Evolutionary conservation across 306 rosid species (phyloP), one percentile per base, ranked within the genome.

Genomic region (Mimosa pudica): DNA sequence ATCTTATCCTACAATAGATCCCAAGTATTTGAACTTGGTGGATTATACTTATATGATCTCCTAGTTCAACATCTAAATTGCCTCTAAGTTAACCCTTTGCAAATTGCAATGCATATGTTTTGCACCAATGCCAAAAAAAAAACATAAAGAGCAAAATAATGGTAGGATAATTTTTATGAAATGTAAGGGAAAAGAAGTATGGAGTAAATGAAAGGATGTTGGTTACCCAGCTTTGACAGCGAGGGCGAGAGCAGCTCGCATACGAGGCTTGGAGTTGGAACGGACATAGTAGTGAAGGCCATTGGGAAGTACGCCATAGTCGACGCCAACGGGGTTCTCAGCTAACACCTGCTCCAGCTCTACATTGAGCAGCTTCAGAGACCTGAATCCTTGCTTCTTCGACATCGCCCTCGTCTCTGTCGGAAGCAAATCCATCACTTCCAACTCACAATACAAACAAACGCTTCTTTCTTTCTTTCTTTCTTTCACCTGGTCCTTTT

Each of bases 181-280:
- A 36, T 10, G 16, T 36, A 24, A 48, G 65, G 55, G 35, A 58
- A 64, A 47, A 78, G 30, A 24, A 24, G 30, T 24, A 24, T 24
- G 30, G 30, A 24, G 30, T 24, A 24, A 24, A 24, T 24, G 30
- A 24, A 24, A 24, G 30, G 30, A 24, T 24, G 38, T 10, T 65
- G 58, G 3, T 82, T 88, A 94, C 98, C 98, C 98, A 20, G 73
- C 95, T 80, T 73, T 91, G 76, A 94, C 92, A 76, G 95, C 97
- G 33, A 94, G 98, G 3, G 98, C 91, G 41, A 94, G 94, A 62
- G 98, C 98, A 48, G 98, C 94, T 85, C 98, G 82, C 97, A 91
- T 92, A 77, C 89, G 88, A 60, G 98, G 98, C 80, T 95, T 95
- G 64, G 96, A 90, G 85, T 95, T 95, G 85, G 85, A 86, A 32